Evolutionary conservation across 306 rosid genomes (phyloP), one percentile per base, ranked within the genome.

Genomic region (Vicia villosa): DNA sequence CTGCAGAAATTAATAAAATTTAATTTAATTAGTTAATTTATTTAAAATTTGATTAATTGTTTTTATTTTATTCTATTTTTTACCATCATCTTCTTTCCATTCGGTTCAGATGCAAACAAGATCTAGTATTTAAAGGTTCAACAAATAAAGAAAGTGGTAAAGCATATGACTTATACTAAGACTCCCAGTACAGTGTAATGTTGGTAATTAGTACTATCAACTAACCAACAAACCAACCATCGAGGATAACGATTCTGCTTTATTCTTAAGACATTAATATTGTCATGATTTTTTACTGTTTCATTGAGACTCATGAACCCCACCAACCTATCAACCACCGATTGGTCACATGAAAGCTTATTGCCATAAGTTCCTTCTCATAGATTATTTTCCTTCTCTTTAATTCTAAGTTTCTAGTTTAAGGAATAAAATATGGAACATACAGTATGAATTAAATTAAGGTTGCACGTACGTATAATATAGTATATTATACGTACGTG

Each of bases 271-370:
- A 57, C 34, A 70, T 40, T 28, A 34, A 24, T 57, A 62, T 30
- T 52, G 4, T 21, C 65, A 41, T 24, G 49, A 36, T 32, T 51
- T 68, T 58, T 46, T 61, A 67, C 41, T 60, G 56, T 67, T 67
- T 24, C 43, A 45, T 66, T 52, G 36, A 49, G 46, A 57, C 45
- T 69, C 16, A 46, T 59, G 59, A 58, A 47, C 24, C 55, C 50
- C 73, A 63, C 72, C 75, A 56, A 36, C 69, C 77, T 63, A 73
- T 55, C 19, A 72, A 76, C 36, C 72, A 45, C 59, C 62, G 32
- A 16, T 5, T 56, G n/a, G 36, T 47, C 80, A 34, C 73, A 65
- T 74, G 58, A 82, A 73, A 19, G 51, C 66, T 45, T 43, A 6
- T 51, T 51, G 21, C 64, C 64, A 26, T 51, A n/a, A n/a, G 34